These are phyloP conservation scores for Quercus berberidifolia DNA, from an alignment of 306 rosid genomes.

Conservation along the genomic window DNA sequence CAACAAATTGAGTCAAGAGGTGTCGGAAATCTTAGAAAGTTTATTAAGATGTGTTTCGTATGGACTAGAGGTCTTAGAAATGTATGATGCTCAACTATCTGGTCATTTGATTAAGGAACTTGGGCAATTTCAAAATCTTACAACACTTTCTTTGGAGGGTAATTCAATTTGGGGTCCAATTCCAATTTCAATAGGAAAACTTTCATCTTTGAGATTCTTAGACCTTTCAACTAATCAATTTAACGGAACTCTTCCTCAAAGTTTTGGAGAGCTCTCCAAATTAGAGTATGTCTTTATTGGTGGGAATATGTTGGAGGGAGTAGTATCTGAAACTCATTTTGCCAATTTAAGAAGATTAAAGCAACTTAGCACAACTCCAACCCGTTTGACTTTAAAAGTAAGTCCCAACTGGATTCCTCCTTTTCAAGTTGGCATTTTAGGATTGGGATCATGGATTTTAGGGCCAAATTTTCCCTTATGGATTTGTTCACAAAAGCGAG, in stretches of 20 bases:
- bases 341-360: not conserved
- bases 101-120: not conserved
- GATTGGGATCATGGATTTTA: not conserved
- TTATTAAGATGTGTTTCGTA: too few relatives aligned
- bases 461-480: slow-evolving; percentile 31
- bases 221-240: not conserved
- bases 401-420: slow-evolving; percentile 13
- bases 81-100: not conserved
- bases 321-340: slow-evolving; percentile 14
- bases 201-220: not conserved
- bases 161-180: not conserved
- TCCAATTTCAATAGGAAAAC: not conserved
- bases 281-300: not conserved
- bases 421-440: not conserved
- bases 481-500: slow-evolving; percentile 8
- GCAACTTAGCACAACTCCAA: fast-evolving
- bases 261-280: not conserved
- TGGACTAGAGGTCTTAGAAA: not conserved
- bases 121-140: slow-evolving; percentile 4
- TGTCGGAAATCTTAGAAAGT: too few relatives aligned
- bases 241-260: not conserved
- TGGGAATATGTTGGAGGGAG: slow-evolving; percentile 2
- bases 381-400: not conserved
- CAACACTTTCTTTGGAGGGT: not conserved
- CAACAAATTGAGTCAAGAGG: too few relatives aligned